A percentile compares a stretch with the other conserved stretches of the same genome.
phyloP scores from a whole-genome alignment of 345 rosid species.

The Aquilaria malaccensis region DNA sequence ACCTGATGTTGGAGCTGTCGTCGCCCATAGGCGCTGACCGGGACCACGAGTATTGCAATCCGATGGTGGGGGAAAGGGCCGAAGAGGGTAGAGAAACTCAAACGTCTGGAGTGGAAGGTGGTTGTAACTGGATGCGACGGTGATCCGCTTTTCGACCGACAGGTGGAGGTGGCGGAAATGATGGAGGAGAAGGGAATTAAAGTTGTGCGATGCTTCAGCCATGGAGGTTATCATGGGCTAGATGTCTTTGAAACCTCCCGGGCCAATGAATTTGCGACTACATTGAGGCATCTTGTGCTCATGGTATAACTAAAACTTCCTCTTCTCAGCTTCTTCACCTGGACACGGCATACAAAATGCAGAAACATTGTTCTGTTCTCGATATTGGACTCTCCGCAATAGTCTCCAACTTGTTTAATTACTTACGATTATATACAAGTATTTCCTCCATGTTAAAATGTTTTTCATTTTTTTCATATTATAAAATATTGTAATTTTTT shows the following conservation, averaged over 20 bases:
- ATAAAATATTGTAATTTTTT: too few species aligned
- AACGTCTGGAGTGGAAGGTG: slow-evolving; percentile 33
- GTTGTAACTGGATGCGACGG: slow-evolving; percentile 46
- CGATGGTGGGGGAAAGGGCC: slow-evolving; percentile 23
- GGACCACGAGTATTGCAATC: slow-evolving; percentile 69
- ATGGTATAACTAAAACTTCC: too few species aligned
- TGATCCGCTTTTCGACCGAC: slow-evolving; percentile 61
- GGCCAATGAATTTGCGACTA: too few species aligned
- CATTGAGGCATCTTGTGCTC: too few species aligned
- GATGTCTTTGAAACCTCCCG: slow-evolving; percentile 14
- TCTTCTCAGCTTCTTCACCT: too few species aligned
- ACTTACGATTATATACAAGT: too few species aligned
- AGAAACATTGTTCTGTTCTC: too few species aligned
- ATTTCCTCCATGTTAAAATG: too few species aligned
- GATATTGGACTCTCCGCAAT: too few species aligned
- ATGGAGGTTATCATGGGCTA: slow-evolving; percentile 59
- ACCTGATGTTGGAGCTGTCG: slow-evolving; percentile 56
- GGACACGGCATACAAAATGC: too few species aligned
- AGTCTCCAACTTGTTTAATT: too few species aligned
- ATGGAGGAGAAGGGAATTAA: slow-evolving; percentile 38
- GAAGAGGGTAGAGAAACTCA: slow-evolving; percentile 27
- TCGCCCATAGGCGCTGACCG: slow-evolving; percentile 56
- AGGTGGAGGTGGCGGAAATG: slow-evolving; percentile 45
- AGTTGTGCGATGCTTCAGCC: slow-evolving; percentile 31
- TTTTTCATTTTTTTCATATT: too few species aligned